Base-by-base conservation (phyloP, 1,284 basidiomycete genomes). In the Polyporus tsugae region DNA sequence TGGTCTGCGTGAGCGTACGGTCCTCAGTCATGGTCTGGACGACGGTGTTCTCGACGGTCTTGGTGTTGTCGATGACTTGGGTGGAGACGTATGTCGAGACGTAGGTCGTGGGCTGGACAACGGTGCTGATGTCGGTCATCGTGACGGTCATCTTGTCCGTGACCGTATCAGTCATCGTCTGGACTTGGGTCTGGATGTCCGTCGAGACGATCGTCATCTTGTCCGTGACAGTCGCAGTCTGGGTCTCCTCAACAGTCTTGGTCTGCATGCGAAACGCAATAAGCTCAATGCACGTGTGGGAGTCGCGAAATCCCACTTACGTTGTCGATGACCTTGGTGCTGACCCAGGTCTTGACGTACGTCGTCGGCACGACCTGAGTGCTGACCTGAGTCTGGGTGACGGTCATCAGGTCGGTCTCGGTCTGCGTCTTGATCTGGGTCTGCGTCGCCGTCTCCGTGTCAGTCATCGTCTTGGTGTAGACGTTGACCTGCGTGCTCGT, bases 261-360 rank as follows among this genome's bases (percentile, higher is more conserved):
- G 78, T 79, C 78, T 79, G 65, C 25, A 59, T 7, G 13, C 4
- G 19, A 5, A 13, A 10, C 2, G 33, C 41, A 46, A 19, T 61
- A 11, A 33, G 57, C 46, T n/a, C 36, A 62, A 44, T 7, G 17
- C 22, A 60, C 46, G 11, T 5, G 10, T 15, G 10, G 13, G 7
- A 4, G 15, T 17, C 29, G 17, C 15, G 55, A 2, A 29, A 58
- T 7, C 11, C 36, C 22, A 75, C 83, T 75, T 69, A 88, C 87
- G 75, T 89, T 88, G 78, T 91, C 86, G 68, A 89, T 86, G 76
- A 90, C 84, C 69, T 85, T 72, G 15, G 89, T 91, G 75, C 81
- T 83, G 64, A 89, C 85, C 78, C 82, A 88, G 58, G 85, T 80
- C 61, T 79, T 85, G 70, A 82, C 81, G 77, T 84, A 89, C 19